Conservation (phyloP, 306 rosid species). For the Hippophae gyantsensis region DNA sequence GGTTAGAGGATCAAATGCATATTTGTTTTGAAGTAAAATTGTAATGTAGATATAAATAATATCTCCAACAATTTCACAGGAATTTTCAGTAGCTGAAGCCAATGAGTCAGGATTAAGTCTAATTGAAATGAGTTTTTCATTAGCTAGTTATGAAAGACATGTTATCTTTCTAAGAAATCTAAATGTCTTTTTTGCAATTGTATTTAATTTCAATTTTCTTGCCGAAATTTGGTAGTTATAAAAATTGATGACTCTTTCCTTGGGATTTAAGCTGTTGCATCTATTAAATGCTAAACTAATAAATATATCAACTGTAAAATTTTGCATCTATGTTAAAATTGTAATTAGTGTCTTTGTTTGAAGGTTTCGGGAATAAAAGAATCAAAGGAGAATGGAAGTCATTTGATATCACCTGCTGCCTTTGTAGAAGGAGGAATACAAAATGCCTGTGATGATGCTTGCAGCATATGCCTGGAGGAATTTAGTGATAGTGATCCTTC, state of each 20-base stretch:
- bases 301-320: background rate
- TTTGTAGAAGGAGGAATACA: constrained; percentile 97
- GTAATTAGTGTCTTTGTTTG: constrained; percentile 11
- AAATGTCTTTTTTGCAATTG: background rate
- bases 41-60: background rate
- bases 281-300: background rate
- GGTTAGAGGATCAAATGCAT: too few species aligned
- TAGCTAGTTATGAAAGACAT: background rate
- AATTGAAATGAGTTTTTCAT: constrained; percentile 4
- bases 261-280: constrained; percentile 1
- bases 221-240: background rate
- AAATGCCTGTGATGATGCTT: constrained; percentile 74
- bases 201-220: background rate
- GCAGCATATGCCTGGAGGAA: constrained; percentile 97
- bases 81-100: background rate
- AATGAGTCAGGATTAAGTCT: constrained; percentile 9
- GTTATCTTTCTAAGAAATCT: background rate
- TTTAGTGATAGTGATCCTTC: constrained; percentile 73
- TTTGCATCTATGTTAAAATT: constrained; percentile 12
- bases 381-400: constrained; percentile 35
- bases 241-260: constrained; percentile 4
- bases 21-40: too few species aligned
- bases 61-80: background rate
- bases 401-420: constrained; percentile 69
- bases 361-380: constrained; percentile 49